Percentiles rank a stretch among this genome's conserved stretches.
These are phyloP conservation scores for Scedosporium aurantiacum DNA, from an alignment of 2,329 filamentous ascomycete genomes.

Conservation along the genomic window DNA sequence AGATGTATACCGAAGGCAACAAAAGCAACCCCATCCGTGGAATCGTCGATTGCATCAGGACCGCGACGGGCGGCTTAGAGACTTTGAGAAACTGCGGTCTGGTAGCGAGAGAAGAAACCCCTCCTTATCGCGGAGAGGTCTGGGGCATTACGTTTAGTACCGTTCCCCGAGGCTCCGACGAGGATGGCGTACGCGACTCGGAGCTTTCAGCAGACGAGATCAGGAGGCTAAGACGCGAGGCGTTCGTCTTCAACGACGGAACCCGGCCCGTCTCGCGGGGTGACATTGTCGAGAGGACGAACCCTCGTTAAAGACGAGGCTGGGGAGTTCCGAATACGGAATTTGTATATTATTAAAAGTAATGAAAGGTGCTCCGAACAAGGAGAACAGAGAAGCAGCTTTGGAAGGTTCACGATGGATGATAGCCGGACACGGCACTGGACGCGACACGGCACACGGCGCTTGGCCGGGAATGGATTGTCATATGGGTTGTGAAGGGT, in stretches of 20 bases:
- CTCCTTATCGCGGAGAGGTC: slow-evolving; percentile 15
- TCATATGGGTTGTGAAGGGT: neutral
- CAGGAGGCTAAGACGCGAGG: slow-evolving; percentile 67
- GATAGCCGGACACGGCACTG: neutral
- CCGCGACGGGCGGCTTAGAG: slow-evolving; percentile 37
- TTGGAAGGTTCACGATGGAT: neutral
- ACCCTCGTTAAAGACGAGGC: neutral
- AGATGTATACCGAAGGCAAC: slow-evolving; percentile 39
- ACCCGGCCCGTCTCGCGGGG: slow-evolving; percentile 59
- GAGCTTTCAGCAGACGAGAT: slow-evolving; percentile 56
- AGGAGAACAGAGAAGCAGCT: neutral
- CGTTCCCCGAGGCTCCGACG: neutral
- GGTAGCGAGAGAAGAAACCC: slow-evolving; percentile 22
- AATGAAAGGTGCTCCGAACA: neutral
- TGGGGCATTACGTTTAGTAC: slow-evolving; percentile 10
- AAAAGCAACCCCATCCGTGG: slow-evolving; percentile 30
- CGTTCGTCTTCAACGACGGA: slow-evolving; percentile 86
- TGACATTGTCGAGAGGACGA: slow-evolving; percentile 60
- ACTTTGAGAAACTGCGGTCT: slow-evolving; percentile 40
- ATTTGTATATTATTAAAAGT: neutral
- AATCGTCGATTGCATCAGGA: slow-evolving; percentile 37
- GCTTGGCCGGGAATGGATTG: neutral
- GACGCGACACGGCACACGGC: slow-evolving; percentile 1
- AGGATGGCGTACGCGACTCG: slow-evolving; percentile 17
- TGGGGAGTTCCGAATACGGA: neutral